Base-by-base conservation (phyloP, 495 filamentous ascomycete genomes). In the Halenospora varia region DNA sequence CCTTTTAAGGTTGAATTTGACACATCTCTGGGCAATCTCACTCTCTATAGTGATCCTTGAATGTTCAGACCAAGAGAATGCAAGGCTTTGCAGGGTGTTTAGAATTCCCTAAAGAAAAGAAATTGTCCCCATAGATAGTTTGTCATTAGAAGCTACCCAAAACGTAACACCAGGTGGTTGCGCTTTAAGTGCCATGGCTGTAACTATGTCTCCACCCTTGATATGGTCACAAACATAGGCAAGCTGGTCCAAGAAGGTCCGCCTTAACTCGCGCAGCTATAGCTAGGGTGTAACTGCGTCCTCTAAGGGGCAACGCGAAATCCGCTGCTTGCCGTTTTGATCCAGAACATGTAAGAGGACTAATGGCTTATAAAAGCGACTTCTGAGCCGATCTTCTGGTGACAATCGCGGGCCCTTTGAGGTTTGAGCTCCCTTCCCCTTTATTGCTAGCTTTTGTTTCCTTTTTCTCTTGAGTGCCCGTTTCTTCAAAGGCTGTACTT, bases 191-290 rank as follows among this genome's bases (percentile, higher is more conserved):
- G 62, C 68, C 25, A 71, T 63, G 11, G 68, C 65, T 11, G 67
- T 71, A 54, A 66, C 66, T 10, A 67, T 64, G 10, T 51, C 53
- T 13, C 67, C 67, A 2, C 65, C 67, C 51, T 65, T 71, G 2
- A 64, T 24, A 39, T 61, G 63, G 52, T 69, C 66, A 58, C 68
- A 69, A 39, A 71, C 57, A 55, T 66, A 71, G 29, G 62, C 58
- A 42, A 71, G 61, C 39, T 71, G 62, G 35, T 63, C 57, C 45
- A 70, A 51, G 55, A 70, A 68, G 13, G 19, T 25, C 59, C 59
- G 52, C 24, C 63, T 49, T 19, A 59, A 52, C 35, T 63, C 60
- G 4, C 35, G 56, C 46, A 45, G 50, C 0, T 51, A 13, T 17
- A 56, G 35, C 10, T 56, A 44, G 2, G 29, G 42, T 46, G 18